Base-by-base conservation (phyloP, 1,139 yeast genomes). In the Diutina scorzettiae region DNA sequence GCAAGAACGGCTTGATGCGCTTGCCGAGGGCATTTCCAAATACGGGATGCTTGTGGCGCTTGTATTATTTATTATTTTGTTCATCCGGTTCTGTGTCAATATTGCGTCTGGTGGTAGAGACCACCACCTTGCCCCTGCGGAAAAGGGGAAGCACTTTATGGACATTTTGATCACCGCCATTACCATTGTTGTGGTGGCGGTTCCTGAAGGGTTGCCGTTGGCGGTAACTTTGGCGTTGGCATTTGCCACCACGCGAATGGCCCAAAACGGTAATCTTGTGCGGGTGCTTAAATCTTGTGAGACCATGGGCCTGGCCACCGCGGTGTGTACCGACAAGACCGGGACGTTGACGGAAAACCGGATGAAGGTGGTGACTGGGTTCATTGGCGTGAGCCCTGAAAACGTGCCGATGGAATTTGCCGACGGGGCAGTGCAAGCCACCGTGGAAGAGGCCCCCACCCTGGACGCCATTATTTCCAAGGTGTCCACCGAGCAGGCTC, bases 271-370 rank as follows among this genome's bases (percentile, higher is more conserved):
- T 53, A 91, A 91, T 58, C 68, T 91, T 54, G 98, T 91, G n/a
- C 76, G 98, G 53, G 95, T 86, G 5, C 70, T 91, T 51, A 81
- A 80, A 54, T 81, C 95, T 41, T 91, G 98, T 71, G 99, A 91
- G 62, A 91, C 96, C 14, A 91, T 91, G 98, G 98, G 99, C 41
- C 89, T 95, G 40, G 98, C 97, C 2, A 91, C 98, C 12, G 91
- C 96, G 3, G 72, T 91, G 43, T 93, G 98, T 60, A 86, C 97
- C 0, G 99, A 91, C 63, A 91, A 91, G 59, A 91, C 98, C 1
- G 98, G 98, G 46, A 91, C 98, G 11, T 71, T 91, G 45, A 91
- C 98, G 1, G 94, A 87, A 59, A 91, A 91, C 59, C 71, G 71
- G 53, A 91, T 91, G 98, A 76, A 89, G 40, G 85, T 91, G 11